These are phyloP conservation scores for Exophiala calicioides DNA, from an alignment of 2,329 filamentous ascomycete genomes.

Conservation along the genomic window DNA sequence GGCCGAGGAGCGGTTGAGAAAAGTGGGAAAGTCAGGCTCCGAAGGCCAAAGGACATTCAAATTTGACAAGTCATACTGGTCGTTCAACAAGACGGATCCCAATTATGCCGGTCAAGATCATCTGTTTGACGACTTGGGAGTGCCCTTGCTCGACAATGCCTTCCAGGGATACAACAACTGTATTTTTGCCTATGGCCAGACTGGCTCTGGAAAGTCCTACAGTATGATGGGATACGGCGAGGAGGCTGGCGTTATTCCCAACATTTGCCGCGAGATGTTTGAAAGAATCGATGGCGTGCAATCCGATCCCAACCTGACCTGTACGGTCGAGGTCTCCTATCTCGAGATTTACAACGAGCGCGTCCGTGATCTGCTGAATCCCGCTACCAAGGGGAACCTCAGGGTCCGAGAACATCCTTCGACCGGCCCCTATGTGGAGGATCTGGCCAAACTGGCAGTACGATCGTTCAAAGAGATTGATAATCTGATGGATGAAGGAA, in stretches of 20 bases:
- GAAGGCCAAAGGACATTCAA: slow-evolving; percentile 79
- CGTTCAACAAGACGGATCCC: slow-evolving; percentile 77
- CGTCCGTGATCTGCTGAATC: slow-evolving; percentile 92
- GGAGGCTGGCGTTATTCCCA: slow-evolving; percentile 92
- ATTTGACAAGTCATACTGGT: slow-evolving; percentile 98
- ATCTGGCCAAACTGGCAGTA: slow-evolving; percentile 92
- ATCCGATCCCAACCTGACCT: slow-evolving; percentile 75
- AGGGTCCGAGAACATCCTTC: slow-evolving; percentile 98
- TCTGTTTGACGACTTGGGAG: slow-evolving; percentile 83
- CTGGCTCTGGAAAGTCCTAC: slow-evolving; percentile 97
- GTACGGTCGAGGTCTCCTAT: slow-evolving; percentile 97
- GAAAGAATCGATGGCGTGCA: slow-evolving; percentile 71
- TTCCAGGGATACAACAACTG: slow-evolving; percentile 99
- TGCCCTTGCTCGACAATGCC: slow-evolving; percentile 92
- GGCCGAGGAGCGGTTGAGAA: slow-evolving; percentile 54
- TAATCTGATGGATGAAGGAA: slow-evolving; percentile 97
- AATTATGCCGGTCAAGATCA: slow-evolving; percentile 90
- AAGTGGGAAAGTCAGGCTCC: slow-evolving; percentile 49
- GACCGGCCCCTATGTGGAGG: slow-evolving; percentile 96
- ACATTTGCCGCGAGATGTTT: slow-evolving; percentile 98
- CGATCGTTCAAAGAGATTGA: slow-evolving; percentile 94
- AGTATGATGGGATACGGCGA: slow-evolving; percentile 99
- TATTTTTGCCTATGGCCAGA: slow-evolving; percentile 98
- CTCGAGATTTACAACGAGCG: slow-evolving; percentile 99
- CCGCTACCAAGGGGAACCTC: slow-evolving; percentile 90